A percentile compares a stretch with the other conserved stretches of the same genome.
Evolutionary conservation across 2,329 filamentous ascomycete species (phyloP).

Genomic region (Pseudocercospora pini-densiflorae): DNA sequence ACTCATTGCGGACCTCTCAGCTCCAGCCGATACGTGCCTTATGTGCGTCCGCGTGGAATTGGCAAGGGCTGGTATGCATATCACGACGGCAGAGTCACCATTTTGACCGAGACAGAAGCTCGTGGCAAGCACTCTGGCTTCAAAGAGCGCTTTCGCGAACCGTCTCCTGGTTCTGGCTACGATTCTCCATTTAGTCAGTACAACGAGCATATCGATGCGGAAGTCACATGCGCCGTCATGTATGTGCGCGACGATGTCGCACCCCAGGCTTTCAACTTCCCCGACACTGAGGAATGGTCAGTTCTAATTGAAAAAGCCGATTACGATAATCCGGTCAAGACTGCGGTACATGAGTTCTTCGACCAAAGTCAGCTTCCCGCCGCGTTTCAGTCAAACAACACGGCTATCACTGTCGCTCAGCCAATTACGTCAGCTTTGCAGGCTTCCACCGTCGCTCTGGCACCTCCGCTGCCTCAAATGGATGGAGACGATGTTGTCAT

Average conservation of each 20-base stretch:
- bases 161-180: conserved; percentile 22
- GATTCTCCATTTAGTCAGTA: conserved; percentile 29
- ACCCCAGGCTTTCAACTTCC: conserved; percentile 20
- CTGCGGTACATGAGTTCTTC: conserved; percentile 22
- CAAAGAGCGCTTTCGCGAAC: background rate
- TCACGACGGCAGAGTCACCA: conserved; percentile 56
- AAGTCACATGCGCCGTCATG: conserved; percentile 35
- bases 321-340: conserved; percentile 16
- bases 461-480: conserved; percentile 38
- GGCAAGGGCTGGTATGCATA: conserved; percentile 64
- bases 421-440: conserved; percentile 4
- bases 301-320: conserved; percentile 8
- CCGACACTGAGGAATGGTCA: conserved; percentile 23
- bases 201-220: conserved; percentile 22
- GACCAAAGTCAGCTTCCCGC: background rate
- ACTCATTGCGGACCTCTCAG: conserved; percentile 64
- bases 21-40: conserved; percentile 64
- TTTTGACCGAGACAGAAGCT: conserved; percentile 61
- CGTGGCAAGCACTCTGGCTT: conserved; percentile 44
- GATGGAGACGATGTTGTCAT: conserved; percentile 43
- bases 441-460: conserved; percentile 14
- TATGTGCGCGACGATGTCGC: conserved; percentile 31
- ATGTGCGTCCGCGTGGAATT: conserved; percentile 62
- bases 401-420: background rate
- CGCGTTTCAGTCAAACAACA: background rate